Conservation (phyloP, 768 basidiomycete genomes). For the Termitomyces sp. region DNA sequence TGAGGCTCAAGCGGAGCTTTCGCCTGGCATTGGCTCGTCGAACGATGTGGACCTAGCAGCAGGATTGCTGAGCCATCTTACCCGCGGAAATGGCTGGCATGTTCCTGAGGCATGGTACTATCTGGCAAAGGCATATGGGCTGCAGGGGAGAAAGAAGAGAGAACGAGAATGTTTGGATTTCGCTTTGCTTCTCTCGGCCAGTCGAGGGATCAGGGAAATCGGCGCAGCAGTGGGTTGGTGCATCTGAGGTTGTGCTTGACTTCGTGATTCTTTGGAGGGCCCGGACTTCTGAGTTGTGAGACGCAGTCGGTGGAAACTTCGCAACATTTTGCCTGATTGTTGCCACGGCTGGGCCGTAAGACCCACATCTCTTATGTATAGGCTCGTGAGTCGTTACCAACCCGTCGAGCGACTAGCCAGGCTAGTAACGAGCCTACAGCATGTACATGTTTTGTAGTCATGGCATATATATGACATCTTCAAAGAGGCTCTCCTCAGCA, state of each 20-base stretch:
- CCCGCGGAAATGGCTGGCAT: constrained; percentile 84
- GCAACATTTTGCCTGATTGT: not conserved
- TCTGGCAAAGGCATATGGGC: constrained; percentile 75
- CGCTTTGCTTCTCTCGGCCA: constrained; percentile 12
- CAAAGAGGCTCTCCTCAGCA: not conserved
- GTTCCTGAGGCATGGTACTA: constrained; percentile 94
- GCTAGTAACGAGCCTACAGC: too few relatives aligned
- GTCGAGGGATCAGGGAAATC: constrained; percentile 16
- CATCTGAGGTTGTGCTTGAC: constrained; percentile 6
- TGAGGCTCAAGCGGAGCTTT: constrained; percentile 27
- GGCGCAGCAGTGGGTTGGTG: constrained; percentile 19
- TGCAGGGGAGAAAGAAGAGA: constrained; percentile 23
- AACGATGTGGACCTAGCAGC: constrained; percentile 74
- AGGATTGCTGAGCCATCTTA: constrained; percentile 71
- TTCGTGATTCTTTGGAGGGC: not conserved
- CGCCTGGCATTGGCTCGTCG: not conserved
- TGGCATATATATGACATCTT: too few relatives aligned
- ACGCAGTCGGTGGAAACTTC: not conserved
- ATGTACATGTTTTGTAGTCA: not conserved
- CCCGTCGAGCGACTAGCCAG: too few relatives aligned
- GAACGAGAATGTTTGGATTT: constrained; percentile 17
- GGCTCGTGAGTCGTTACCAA: too few relatives aligned
- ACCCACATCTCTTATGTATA: not conserved
- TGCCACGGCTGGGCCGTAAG: too few relatives aligned
- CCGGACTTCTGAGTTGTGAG: not conserved